phyloP scores from a whole-genome alignment of 768 basidiomycete genomes.

The Leccinellum rugosiceps region DNA sequence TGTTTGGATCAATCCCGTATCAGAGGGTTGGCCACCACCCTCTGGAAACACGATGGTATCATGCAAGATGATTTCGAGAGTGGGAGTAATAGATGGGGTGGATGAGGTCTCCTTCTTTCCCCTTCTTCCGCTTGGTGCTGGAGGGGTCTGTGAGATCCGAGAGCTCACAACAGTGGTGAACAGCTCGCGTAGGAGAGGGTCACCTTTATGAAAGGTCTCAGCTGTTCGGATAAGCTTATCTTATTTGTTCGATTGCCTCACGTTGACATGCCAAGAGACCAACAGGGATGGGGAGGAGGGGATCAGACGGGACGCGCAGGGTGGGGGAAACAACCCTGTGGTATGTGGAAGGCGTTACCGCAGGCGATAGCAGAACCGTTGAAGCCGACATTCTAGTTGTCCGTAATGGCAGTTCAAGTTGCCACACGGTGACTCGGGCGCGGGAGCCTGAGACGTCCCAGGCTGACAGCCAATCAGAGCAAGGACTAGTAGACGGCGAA shows the following conservation, averaged over 20 bases:
- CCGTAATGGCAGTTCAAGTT: too few relatives aligned
- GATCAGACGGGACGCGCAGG: constrained; percentile 51
- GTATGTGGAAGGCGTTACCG: constrained; percentile 53
- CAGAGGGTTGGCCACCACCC: constrained; percentile 79
- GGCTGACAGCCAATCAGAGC: too few relatives aligned
- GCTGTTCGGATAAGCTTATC: constrained; percentile 1
- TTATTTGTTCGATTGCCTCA: constrained; percentile 29
- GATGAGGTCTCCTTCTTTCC: constrained; percentile 52
- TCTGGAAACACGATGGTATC: constrained; percentile 83
- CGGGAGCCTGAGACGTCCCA: too few relatives aligned
- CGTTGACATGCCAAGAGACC: constrained; percentile 80
- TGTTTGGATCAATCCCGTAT: constrained; percentile 56
- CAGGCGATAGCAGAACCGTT: constrained; percentile 41
- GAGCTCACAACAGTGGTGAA: constrained; percentile 55
- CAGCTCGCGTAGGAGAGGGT: constrained; percentile 63
- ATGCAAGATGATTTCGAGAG: constrained; percentile 65
- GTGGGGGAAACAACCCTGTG: constrained; percentile 62
- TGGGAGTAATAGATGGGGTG: constrained; percentile 39
- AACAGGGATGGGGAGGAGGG: constrained; percentile 56
- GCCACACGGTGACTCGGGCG: too few relatives aligned
- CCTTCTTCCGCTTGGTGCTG: constrained; percentile 44
- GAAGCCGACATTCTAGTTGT: constrained; percentile 31
- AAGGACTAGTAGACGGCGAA: too few relatives aligned
- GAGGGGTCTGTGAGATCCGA: constrained; percentile 42
- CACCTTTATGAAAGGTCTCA: constrained; percentile 41